Conservation (phyloP, 257 asterid genomes). For the Eustoma russellianum region DNA sequence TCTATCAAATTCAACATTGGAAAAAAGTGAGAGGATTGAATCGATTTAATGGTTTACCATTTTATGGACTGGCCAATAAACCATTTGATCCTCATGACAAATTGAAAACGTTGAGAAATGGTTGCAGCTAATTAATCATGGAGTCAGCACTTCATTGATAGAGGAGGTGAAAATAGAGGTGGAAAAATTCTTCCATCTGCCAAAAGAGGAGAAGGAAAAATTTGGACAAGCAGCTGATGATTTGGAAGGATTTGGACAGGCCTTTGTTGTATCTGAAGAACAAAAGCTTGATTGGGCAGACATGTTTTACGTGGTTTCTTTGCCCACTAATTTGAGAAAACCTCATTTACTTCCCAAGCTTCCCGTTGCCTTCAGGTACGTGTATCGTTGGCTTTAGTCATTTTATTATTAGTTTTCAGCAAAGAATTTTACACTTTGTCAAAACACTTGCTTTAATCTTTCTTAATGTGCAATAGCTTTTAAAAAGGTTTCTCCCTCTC, state of each 20-base stretch:
- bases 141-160: constrained; percentile 6
- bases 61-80: too few relatives aligned
- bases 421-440: too few relatives aligned
- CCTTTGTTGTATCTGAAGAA: constrained; percentile 9
- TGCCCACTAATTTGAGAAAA: constrained; percentile 7
- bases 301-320: constrained; percentile 7
- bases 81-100: too few relatives aligned
- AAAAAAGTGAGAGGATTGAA: too few relatives aligned
- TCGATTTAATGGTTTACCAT: too few relatives aligned
- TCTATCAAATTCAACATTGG: too few relatives aligned
- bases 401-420: too few relatives aligned
- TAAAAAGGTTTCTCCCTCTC: too few relatives aligned
- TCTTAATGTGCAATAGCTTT: too few relatives aligned
- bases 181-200: constrained; percentile 7
- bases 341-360: constrained; percentile 13
- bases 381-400: too few relatives aligned
- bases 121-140: constrained; percentile 13
- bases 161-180: constrained; percentile 6
- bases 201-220: constrained; percentile 8
- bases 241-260: constrained; percentile 8
- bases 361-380: constrained; percentile 7
- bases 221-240: constrained; percentile 10
- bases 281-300: constrained; percentile 19
- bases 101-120: too few relatives aligned
- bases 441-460: too few relatives aligned